These are phyloP conservation scores for Ustilago cynodontis DNA, from an alignment of 1,284 basidiomycete genomes.

Conservation along the genomic window DNA sequence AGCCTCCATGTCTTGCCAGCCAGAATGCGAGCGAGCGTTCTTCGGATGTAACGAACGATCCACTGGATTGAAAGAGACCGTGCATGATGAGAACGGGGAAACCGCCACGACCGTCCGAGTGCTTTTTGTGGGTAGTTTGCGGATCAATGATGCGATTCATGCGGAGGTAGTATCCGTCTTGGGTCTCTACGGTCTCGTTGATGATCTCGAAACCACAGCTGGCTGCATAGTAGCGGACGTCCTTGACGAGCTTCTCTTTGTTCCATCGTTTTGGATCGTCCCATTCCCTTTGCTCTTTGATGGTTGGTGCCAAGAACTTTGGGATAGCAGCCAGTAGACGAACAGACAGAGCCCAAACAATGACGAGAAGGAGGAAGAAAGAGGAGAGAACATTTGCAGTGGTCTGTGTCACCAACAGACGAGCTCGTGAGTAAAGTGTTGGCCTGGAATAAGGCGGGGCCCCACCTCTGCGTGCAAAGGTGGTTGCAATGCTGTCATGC, in stretches of 20 bases:
- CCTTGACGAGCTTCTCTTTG: slow-evolving; percentile 73
- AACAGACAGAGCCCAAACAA: slow-evolving; percentile 70
- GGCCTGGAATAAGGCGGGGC: slow-evolving; percentile 56
- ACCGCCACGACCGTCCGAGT: slow-evolving; percentile 72
- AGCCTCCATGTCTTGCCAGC: slow-evolving; percentile 74
- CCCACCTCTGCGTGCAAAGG: slow-evolving; percentile 57
- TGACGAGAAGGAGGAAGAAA: slow-evolving; percentile 72
- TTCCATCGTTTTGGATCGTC: slow-evolving; percentile 73
- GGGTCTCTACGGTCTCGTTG: slow-evolving; percentile 75
- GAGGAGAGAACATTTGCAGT: slow-evolving; percentile 73
- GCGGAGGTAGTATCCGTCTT: slow-evolving; percentile 75
- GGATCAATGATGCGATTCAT: slow-evolving; percentile 75
- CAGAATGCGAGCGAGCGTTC: slow-evolving; percentile 77
- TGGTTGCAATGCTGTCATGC: slow-evolving; percentile 24
- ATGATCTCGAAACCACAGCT: slow-evolving; percentile 75
- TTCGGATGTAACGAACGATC: slow-evolving; percentile 77
- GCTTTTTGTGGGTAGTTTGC: slow-evolving; percentile 68
- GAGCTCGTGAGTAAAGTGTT: slow-evolving; percentile 53
- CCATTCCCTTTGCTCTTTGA: slow-evolving; percentile 70
- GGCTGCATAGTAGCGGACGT: slow-evolving; percentile 75
- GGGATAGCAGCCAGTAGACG: slow-evolving; percentile 53
- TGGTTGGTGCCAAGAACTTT: slow-evolving; percentile 27
- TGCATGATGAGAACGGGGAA: slow-evolving; percentile 77
- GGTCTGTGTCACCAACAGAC: slow-evolving; percentile 72
- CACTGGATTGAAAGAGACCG: slow-evolving; percentile 77